A percentile compares a stretch with the other conserved stretches of the same genome.
Evolutionary conservation across 2,329 filamentous ascomycete species (phyloP).

Genomic region (Escovopsis sp.): DNA sequence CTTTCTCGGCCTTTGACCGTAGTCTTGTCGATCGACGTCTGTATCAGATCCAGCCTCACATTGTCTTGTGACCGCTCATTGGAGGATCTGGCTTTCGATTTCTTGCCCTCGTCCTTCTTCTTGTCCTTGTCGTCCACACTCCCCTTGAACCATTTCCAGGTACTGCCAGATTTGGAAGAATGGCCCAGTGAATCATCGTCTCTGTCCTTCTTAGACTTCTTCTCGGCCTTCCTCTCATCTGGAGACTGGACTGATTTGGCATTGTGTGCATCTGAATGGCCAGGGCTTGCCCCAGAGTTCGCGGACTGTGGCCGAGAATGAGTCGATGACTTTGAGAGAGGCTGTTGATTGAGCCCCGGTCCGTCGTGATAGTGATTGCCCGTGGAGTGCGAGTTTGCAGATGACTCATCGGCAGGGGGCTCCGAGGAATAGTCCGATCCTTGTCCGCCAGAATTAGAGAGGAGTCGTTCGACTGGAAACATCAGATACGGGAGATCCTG

Average conservation of each 20-base stretch:
- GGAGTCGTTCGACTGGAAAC: slow-evolving; percentile 38
- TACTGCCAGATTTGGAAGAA: slow-evolving; percentile 54
- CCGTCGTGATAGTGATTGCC: slow-evolving; percentile 12
- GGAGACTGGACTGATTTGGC: slow-evolving; percentile 57
- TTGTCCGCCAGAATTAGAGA: slow-evolving; percentile 29
- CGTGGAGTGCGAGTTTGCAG: slow-evolving; percentile 13
- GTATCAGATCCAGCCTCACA: slow-evolving; percentile 70
- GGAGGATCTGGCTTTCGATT: slow-evolving; percentile 46
- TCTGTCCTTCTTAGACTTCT: slow-evolving; percentile 60
- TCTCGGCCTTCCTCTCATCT: slow-evolving; percentile 64
- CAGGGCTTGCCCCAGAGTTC: slow-evolving; percentile 46
- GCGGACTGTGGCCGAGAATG: too few relatives aligned
- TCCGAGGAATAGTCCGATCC: slow-evolving; percentile 21
- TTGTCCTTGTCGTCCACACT: slow-evolving; percentile 57
- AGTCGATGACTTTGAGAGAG: background rate
- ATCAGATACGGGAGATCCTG: slow-evolving; percentile 13
- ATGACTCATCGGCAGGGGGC: slow-evolving; percentile 25
- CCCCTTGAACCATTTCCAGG: slow-evolving; percentile 63
- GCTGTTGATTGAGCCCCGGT: slow-evolving; percentile 16
- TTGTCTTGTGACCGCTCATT: slow-evolving; percentile 56
- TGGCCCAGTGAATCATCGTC: slow-evolving; percentile 46
- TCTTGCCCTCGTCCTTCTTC: slow-evolving; percentile 48
- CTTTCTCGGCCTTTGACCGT: slow-evolving; percentile 62
- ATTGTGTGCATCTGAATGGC: slow-evolving; percentile 60
- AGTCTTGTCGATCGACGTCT: slow-evolving; percentile 66